Base-by-base conservation (phyloP, 768 basidiomycete genomes). In the Rhizopogon vulgaris region DNA sequence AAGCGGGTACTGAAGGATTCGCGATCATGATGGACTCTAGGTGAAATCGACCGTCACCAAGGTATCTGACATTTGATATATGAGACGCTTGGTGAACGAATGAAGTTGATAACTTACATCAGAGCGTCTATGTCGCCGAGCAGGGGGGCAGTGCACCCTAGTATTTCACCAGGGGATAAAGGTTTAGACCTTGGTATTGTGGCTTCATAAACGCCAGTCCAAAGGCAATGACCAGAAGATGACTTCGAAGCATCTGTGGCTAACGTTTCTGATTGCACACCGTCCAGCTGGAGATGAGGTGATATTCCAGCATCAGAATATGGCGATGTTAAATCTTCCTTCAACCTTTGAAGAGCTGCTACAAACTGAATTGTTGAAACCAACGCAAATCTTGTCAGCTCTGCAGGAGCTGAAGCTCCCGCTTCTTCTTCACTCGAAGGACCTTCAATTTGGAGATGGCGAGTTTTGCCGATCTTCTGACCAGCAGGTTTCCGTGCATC, bases 311-410 rank as follows among this genome's bases (percentile, higher is more conserved):
- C 39, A 28, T 41, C 38, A 22, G 62, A 57, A 10, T 69, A 64
- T 41, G 78, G 80, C 2, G 66, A 52, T 0, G 74, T 77, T 4
- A 97, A 75, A 62, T 90, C 85, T 27, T 92, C 87, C 60, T 89
- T 88, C 24, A 98, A 79, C 24, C 78, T 79, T 56, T 97, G 93
- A 10, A 98, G 74, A 10, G 95, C 91, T 6, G 94, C 85, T 18
- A 94, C 92, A 63, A 99, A 99, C 66, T 99, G 96, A 30, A 99
- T 97, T 0, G 96, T 99, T 0, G 94, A 97, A 0, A 99, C 96
- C 25, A 98, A 70, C 0, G 94, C 94, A 15, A 98, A 70, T 55
- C 86, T 79, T 15, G 93, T 96, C 5, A 69, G 66, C 41, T 69
- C 66, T 49, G 41, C 9, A 62, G 53, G 34, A 60, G 57, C 12